phyloP scores from a whole-genome alignment of 179 eudicot genomes.

The Beta lomatogona region DNA sequence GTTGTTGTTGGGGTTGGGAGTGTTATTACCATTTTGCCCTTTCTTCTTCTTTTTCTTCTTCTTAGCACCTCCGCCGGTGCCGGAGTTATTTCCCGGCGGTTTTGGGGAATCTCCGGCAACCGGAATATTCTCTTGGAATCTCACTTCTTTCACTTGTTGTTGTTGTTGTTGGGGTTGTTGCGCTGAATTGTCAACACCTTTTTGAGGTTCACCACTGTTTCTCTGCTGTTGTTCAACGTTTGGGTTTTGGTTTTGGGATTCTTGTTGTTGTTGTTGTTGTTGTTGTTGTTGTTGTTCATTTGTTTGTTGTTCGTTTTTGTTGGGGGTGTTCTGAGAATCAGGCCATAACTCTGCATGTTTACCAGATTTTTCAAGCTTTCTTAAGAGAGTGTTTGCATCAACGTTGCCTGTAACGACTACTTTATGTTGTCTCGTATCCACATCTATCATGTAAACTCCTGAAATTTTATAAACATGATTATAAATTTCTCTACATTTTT shows the following conservation, averaged over 20 bases:
- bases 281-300: not conserved
- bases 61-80: slow-evolving; percentile 34
- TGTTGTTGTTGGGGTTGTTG: slow-evolving; percentile 6
- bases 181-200: slow-evolving; percentile 21
- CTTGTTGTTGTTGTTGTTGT: not conserved
- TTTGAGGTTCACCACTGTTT: not conserved
- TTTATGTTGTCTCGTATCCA: slow-evolving; percentile 60
- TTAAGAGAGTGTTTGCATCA: slow-evolving; percentile 45
- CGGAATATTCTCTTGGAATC: slow-evolving; percentile 41
- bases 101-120: slow-evolving; percentile 20
- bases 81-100: slow-evolving; percentile 29
- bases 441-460: slow-evolving; percentile 61
- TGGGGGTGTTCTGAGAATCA: slow-evolving; percentile 21
- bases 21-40: slow-evolving; percentile 41
- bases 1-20: not conserved
- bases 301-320: not conserved
- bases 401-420: slow-evolving; percentile 60
- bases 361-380: slow-evolving; percentile 62
- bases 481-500: not conserved
- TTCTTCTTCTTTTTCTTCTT: slow-evolving; percentile 73
- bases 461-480: not conserved
- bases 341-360: slow-evolving; percentile 73
- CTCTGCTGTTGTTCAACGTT: not conserved
- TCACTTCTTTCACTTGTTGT: slow-evolving; percentile 31
- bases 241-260: slow-evolving; percentile 15